Evolutionary conservation across 2,329 filamentous ascomycete genomes (phyloP), one percentile per base, ranked within the genome.

Genomic region (Emmonsia crescens): DNA sequence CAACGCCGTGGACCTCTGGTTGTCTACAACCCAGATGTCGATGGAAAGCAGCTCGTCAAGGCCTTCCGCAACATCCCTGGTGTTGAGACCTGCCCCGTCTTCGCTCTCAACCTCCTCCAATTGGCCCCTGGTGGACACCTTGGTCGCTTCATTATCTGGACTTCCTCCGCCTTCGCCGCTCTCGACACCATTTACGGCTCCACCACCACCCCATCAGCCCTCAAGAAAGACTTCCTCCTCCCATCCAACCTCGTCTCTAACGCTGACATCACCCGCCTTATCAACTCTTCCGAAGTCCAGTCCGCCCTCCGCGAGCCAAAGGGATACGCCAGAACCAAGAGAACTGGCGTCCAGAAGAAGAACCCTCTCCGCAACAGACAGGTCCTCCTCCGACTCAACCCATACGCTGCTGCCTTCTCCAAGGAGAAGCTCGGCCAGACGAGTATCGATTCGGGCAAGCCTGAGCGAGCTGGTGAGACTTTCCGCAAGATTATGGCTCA

Each of bases 301-400:
- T 89, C 88, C 79, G 93, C 96, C 64, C 86, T 99, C 75, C 87
- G 89, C 73, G 91, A 88, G 65, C 91, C 92, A 79, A 94, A 92
- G 85, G 94, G 94, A 72, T 86, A 88, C 71, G 86, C 91, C 75
- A 81, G 86, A 76, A 95, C 91, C 80, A 96, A 96, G 87, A 90
- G 94, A 76, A 81, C 83, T 70, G 81, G 84, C 75, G 91, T 96
- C 70, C 93, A 96, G 86, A 99, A 99, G 91, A 97, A 97, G 92
- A 99, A 99, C 86, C 94, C 94, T 75, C 91, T 99, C 71, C 85
- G 84, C 82, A 99, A 99, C 89, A 96, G 91, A 87, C 94, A 97
- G 85, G 89, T 99, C 70, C 86, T 96, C 80, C 89, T 99, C 77
- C 89, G 94, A 74, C 89, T 99, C 79, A 99, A 99, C 88, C 94